Evolutionary conservation across 2,329 filamentous ascomycete species (phyloP), one percentile per base, ranked within the genome.

Genomic region (Sporothrix protearum): DNA sequence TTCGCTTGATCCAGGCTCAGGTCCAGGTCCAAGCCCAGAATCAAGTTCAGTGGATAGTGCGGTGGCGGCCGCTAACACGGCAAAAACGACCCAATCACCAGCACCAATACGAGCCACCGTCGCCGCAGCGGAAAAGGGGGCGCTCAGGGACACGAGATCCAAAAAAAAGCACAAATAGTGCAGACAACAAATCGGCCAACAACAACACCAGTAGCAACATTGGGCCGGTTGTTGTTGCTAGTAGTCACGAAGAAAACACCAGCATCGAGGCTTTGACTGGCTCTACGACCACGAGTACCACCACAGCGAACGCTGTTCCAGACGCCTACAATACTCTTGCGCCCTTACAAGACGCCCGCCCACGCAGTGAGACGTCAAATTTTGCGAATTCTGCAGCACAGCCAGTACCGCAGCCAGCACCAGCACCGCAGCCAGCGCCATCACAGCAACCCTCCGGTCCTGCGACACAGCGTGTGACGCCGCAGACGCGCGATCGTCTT

Each of bases 41-140:
- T 47, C 42, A 55, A 14, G 51, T 55, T 12, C 51, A 61, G 55
- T 61, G 30, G 59, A 47, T 47, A 47, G 59, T 39, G 57, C 47
- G 36, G 71, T 47, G 45, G 45, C 19, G 33, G 25, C 55, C 59
- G 66, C 72, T 47, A 63, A 28, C 33, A 61, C 70, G 57, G 49
- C 61, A 61, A 39, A 28, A 47, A 67, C 22, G 28, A 57, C 61
- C 73, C 73, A 74, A 72, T 75, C 68, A 71, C 61, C 59, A 30
- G 45, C 53, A 3, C 45, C 69, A 69, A 71, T 66, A 73, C 71
- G 71, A 74, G 72, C 59, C 71, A 66, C 71, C 28, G 33, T 49
- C 53, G 59, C 68, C 72, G 69, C 72, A 69, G 16, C 59, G 12
- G 55, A 73, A 69, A 73, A 67, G 71, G 66, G 73, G 53, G 28